Conservation (phyloP, 495 filamentous ascomycete species). For the Parathielavia appendiculata region DNA sequence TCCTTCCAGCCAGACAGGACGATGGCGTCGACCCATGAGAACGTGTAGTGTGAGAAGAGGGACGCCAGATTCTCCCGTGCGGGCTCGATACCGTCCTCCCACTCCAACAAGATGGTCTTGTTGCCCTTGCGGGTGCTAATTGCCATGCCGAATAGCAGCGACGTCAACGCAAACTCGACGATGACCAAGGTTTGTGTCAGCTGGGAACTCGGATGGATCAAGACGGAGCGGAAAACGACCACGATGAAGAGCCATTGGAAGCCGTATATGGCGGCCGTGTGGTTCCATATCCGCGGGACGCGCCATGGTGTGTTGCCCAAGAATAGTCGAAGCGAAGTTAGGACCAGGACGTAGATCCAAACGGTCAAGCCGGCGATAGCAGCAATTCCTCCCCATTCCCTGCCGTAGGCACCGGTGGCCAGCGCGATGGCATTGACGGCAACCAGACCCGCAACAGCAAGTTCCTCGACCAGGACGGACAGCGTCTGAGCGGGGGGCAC, state of each 20-base stretch:
- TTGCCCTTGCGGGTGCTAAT: constrained; percentile 86
- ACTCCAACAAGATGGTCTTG: constrained; percentile 77
- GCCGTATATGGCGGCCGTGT: constrained; percentile 82
- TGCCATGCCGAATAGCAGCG: constrained; percentile 66
- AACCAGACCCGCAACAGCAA: constrained; percentile 66
- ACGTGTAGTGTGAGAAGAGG: constrained; percentile 80
- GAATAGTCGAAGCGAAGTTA: constrained; percentile 67
- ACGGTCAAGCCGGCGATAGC: constrained; percentile 59
- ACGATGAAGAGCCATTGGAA: constrained; percentile 74
- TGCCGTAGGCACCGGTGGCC: constrained; percentile 34
- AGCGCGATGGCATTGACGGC: constrained; percentile 60
- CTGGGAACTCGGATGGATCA: constrained; percentile 71
- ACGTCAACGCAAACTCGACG: constrained; percentile 66
- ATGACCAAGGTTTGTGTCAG: constrained; percentile 57
- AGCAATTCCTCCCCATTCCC: constrained; percentile 42
- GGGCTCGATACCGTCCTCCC: constrained; percentile 81
- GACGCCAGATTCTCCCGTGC: constrained; percentile 81
- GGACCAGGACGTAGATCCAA: constrained; percentile 77
- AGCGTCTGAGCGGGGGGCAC: constrained; percentile 67
- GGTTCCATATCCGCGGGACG: constrained; percentile 80
- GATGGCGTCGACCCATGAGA: constrained; percentile 84
- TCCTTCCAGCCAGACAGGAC: constrained; percentile 88
- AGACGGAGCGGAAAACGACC: constrained; percentile 73
- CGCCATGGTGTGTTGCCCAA: constrained; percentile 61
- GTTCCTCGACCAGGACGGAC: constrained; percentile 65